These are phyloP conservation scores for Bifiguratus adelaidae DNA, from an alignment of 192 early-diverging fungal genomes.

Conservation along the genomic window DNA sequence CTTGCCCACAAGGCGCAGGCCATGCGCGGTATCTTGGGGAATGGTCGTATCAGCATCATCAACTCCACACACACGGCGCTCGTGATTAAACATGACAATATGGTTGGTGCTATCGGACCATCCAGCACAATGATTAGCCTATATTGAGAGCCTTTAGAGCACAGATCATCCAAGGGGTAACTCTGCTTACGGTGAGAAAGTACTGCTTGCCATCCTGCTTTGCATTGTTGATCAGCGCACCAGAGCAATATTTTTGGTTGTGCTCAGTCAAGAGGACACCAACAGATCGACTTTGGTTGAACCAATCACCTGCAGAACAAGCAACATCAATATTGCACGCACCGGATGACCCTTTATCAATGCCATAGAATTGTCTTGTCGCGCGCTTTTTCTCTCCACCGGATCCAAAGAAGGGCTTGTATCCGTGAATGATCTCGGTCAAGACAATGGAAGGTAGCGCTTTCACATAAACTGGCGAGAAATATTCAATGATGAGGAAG, in stretches of 20 bases:
- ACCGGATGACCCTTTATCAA: no score
- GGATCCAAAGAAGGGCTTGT: constrained; percentile 16
- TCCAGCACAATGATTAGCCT: constrained; percentile 30
- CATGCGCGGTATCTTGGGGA: constrained; percentile 26
- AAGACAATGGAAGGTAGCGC: constrained; percentile 15
- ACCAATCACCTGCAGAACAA: constrained; percentile 17
- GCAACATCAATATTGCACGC: constrained; percentile 30
- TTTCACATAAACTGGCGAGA: constrained; percentile 4
- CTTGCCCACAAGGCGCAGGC: constrained; percentile 17
- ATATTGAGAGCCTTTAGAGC: neutral
- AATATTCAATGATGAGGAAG: constrained; percentile 17
- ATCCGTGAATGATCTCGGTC: constrained; percentile 25
- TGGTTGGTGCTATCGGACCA: constrained; percentile 19
- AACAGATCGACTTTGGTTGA: constrained; percentile 23
- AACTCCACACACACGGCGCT: constrained; percentile 16
- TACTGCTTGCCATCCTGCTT: constrained; percentile 28
- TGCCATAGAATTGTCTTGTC: constrained; percentile 8
- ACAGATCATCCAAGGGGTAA: neutral
- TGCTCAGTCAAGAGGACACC: constrained; percentile 27
- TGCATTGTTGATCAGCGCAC: constrained; percentile 28
- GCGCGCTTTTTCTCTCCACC: constrained; percentile 10
- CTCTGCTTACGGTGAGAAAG: constrained; percentile 25
- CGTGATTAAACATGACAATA: constrained; percentile 36
- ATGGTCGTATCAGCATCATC: constrained; percentile 10
- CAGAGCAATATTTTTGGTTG: constrained; percentile 36